phyloP scores from a whole-genome alignment of 495 filamentous ascomycete genomes.

The Neurospora intermedia region DNA sequence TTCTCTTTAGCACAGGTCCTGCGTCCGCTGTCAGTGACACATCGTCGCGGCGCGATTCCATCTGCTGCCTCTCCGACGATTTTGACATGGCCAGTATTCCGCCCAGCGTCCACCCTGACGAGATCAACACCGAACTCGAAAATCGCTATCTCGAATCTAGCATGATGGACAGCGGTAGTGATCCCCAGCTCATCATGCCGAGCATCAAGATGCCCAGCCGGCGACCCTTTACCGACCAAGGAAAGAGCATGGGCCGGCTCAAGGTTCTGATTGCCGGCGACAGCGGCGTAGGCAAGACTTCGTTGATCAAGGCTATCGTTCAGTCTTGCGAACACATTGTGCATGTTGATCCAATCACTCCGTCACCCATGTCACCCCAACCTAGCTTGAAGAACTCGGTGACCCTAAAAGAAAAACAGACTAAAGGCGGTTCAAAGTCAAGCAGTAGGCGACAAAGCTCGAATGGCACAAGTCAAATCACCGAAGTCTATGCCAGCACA shows the following conservation, averaged over 20 bases:
- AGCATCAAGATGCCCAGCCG: slow-evolving; percentile 91
- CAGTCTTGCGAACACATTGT: slow-evolving; percentile 95
- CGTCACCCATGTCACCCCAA: slow-evolving; percentile 22
- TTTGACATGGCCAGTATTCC: slow-evolving; percentile 18
- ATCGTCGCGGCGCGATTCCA: slow-evolving; percentile 46
- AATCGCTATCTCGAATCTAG: slow-evolving; percentile 8
- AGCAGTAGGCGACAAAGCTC: not conserved
- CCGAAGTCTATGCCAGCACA: slow-evolving; percentile 86
- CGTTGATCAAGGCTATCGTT: slow-evolving; percentile 84
- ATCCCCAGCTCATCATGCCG: slow-evolving; percentile 93
- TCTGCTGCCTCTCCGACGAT: slow-evolving; percentile 45
- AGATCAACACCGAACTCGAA: slow-evolving; percentile 5
- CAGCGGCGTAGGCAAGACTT: slow-evolving; percentile 78
- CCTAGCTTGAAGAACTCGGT: slow-evolving; percentile 12
- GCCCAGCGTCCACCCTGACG: slow-evolving; percentile 3
- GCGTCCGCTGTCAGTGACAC: slow-evolving; percentile 36
- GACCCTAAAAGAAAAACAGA: not conserved
- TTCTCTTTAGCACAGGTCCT: slow-evolving; percentile 36
- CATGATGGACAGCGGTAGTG: slow-evolving; percentile 43
- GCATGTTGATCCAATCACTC: slow-evolving; percentile 72
- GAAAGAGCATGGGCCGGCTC: slow-evolving; percentile 72
- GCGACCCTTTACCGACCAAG: slow-evolving; percentile 80
- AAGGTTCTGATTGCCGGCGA: slow-evolving; percentile 84
- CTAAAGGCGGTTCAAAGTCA: not conserved
- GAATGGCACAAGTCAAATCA: slow-evolving; percentile 41